Percentiles rank a stretch among this genome's conserved stretches.
These are phyloP conservation scores for Fusarium subglutinans DNA, from an alignment of 2,329 filamentous ascomycete species.

Conservation along the genomic window DNA sequence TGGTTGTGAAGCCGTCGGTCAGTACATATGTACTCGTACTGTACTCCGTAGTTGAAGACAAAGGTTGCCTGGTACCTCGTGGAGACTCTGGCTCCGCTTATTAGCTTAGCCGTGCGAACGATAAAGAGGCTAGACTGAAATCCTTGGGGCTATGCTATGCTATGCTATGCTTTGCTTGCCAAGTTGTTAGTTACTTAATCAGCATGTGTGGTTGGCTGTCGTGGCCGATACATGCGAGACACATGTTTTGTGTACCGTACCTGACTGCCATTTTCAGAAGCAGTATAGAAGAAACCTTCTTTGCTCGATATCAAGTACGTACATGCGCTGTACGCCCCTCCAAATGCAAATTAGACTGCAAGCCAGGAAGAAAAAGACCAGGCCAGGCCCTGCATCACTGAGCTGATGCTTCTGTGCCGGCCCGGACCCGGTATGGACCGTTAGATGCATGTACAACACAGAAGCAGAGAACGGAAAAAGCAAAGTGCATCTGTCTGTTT, in stretches of 20 bases:
- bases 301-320: slow-evolving; percentile 1
- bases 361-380: slow-evolving; percentile 16
- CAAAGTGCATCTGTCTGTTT: background rate
- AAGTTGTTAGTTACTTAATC: background rate
- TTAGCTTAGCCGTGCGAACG: background rate
- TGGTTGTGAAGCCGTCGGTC: slow-evolving; percentile 6
- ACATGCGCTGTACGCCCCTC: slow-evolving; percentile 3
- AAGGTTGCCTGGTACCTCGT: background rate
- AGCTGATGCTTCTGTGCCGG: slow-evolving; percentile 25
- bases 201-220: background rate
- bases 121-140: background rate
- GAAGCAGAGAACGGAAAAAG: slow-evolving; percentile 3
- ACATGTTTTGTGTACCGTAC: background rate
- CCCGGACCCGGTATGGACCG: slow-evolving; percentile 14
- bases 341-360: slow-evolving; percentile 4
- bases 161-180: background rate
- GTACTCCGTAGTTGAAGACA: slow-evolving; percentile 1
- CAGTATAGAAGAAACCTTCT: slow-evolving; percentile 6
- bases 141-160: background rate
- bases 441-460: background rate
- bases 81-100: background rate
- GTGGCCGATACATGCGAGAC: background rate
- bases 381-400: slow-evolving; percentile 25
- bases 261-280: slow-evolving; percentile 8
- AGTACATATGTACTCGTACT: background rate